Percentiles rank a stretch among this genome's conserved stretches.
Conservation (phyloP, 1,284 basidiomycete species). For the Sporisorium scitamineum region DNA sequence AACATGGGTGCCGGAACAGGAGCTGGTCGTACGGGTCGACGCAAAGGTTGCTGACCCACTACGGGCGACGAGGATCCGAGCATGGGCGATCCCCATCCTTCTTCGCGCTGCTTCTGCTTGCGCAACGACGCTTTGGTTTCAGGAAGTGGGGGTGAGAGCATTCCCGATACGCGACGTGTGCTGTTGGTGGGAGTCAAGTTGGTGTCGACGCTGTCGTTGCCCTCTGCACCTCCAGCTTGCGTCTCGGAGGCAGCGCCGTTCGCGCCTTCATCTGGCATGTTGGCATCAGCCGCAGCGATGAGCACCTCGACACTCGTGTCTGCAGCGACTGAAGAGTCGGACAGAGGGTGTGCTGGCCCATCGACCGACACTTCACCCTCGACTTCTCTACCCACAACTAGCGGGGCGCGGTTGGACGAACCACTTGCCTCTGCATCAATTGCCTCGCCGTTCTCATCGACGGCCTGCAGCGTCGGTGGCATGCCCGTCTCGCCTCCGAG, state of each 20-base stretch:
- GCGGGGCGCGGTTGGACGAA: conserved; percentile 9
- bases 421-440: conserved; percentile 44
- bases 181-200: conserved; percentile 42
- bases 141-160: conserved; percentile 41
- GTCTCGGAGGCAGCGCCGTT: conserved; percentile 1
- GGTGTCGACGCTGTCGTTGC: conserved; percentile 14
- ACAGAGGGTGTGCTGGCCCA: conserved; percentile 43
- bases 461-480: conserved; percentile 20
- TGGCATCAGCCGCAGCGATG: conserved; percentile 26
- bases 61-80: conserved; percentile 9
- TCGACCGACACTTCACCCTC: conserved; percentile 29
- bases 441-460: conserved; percentile 51
- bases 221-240: neutral
- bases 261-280: neutral
- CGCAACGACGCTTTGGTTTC: conserved; percentile 52
- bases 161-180: conserved; percentile 28
- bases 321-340: conserved; percentile 24
- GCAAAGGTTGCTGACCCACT: conserved; percentile 8
- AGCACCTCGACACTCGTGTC: conserved; percentile 38
- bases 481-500: conserved; percentile 30
- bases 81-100: conserved; percentile 44
- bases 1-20: conserved; percentile 57
- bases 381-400: conserved; percentile 24
- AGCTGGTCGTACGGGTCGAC: conserved; percentile 31
- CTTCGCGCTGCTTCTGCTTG: conserved; percentile 59